Conservation (phyloP, 306 rosid species). For the Mimosa pudica region DNA sequence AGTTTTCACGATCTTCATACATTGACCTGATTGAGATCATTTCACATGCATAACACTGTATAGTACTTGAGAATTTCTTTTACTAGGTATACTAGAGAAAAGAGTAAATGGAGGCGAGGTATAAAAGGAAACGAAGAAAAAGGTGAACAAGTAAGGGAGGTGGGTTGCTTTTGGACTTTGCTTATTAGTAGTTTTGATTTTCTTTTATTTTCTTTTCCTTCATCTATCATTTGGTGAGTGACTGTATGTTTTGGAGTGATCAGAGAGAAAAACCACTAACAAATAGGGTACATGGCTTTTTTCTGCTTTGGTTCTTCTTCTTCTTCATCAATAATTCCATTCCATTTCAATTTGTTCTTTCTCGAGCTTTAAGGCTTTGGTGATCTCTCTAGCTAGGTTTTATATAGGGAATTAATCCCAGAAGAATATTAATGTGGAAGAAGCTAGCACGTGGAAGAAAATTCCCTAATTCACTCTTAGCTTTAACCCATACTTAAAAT, state of each 20-base stretch:
- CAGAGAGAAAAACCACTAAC: constrained; percentile 47
- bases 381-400: neutral
- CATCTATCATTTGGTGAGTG: constrained; percentile 34
- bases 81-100: constrained; percentile 52
- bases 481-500: constrained; percentile 29
- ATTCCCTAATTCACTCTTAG: constrained; percentile 33
- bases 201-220: neutral
- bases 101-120: neutral
- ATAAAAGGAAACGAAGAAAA: constrained; percentile 11
- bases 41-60: constrained; percentile 12
- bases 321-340: constrained; percentile 31
- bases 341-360: constrained; percentile 6
- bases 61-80: neutral
- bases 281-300: constrained; percentile 52
- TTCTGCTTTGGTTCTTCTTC: constrained; percentile 28
- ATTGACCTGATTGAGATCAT: neutral
- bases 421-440: constrained; percentile 41
- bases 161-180: constrained; percentile 36
- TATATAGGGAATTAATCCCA: constrained; percentile 15
- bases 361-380: neutral
- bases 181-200: neutral
- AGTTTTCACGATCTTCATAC: neutral
- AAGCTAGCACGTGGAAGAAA: constrained; percentile 36
- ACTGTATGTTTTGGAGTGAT: constrained; percentile 48
- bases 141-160: constrained; percentile 10